These are phyloP conservation scores for Andrographis paniculata DNA, from an alignment of 305 asterid genomes.

Conservation along the genomic window DNA sequence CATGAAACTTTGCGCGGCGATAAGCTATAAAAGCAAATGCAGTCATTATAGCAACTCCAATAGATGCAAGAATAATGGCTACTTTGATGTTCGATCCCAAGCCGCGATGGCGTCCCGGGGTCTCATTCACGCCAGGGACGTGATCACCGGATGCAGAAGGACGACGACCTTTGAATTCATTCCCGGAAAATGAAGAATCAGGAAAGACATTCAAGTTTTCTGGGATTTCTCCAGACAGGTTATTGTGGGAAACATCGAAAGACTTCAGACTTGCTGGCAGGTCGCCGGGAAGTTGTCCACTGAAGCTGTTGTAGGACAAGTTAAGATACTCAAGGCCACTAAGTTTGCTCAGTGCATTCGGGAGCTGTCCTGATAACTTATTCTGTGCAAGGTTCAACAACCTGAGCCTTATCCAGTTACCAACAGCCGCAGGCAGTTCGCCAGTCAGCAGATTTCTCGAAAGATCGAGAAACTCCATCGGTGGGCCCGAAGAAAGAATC, in stretches of 20 bases:
- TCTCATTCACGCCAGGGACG: constrained; percentile 18
- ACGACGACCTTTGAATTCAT: constrained; percentile 24
- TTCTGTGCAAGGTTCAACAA: constrained; percentile 66
- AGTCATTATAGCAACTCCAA: constrained; percentile 69
- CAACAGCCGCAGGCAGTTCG: constrained; percentile 54
- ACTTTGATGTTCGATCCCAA: constrained; percentile 33
- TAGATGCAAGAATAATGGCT: constrained; percentile 71
- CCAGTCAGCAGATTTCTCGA: constrained; percentile 68
- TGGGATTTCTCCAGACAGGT: constrained; percentile 62
- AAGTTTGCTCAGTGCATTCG: constrained; percentile 63
- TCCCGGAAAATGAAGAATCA: constrained; percentile 69
- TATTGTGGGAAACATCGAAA: constrained; percentile 60
- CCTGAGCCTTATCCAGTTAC: constrained; percentile 67
- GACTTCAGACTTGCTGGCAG: constrained; percentile 53
- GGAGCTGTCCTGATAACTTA: constrained; percentile 61
- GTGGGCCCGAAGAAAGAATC: constrained; percentile 54
- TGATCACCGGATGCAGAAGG: constrained; percentile 18
- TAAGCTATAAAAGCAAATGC: constrained; percentile 69
- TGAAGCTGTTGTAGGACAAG: constrained; percentile 64
- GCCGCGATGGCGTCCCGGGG: too few relatives aligned
- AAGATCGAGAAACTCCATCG: constrained; percentile 74
- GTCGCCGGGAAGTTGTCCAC: constrained; percentile 54
- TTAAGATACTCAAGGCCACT: constrained; percentile 55
- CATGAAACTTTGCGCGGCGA: constrained; percentile 50
- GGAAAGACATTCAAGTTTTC: constrained; percentile 52